These are phyloP conservation scores for Pycnococcus provasolii DNA, from an alignment of 139 green algal species.

Conservation along the genomic window DNA sequence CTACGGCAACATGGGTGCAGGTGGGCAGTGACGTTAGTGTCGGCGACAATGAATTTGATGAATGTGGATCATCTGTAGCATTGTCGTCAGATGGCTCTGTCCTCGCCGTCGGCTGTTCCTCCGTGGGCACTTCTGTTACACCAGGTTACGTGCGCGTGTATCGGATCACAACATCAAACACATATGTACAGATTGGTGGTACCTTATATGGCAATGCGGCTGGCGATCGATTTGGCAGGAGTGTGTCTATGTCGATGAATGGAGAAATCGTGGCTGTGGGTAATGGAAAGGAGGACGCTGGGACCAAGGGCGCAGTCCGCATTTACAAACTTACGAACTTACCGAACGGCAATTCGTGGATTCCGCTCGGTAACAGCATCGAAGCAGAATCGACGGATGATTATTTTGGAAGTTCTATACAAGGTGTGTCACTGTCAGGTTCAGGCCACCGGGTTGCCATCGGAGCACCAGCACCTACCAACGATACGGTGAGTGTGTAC, in stretches of 20 bases:
- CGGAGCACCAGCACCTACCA: background rate
- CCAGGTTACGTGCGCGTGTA: constrained; percentile 4
- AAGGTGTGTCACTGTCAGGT: background rate
- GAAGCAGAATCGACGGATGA: background rate
- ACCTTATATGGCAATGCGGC: background rate
- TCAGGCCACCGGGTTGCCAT: background rate
- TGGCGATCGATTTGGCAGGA: background rate
- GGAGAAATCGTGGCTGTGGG: background rate
- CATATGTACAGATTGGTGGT: background rate
- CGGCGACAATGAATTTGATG: too few relatives aligned
- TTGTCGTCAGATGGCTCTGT: background rate
- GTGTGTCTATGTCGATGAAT: background rate
- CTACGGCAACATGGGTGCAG: too few relatives aligned
- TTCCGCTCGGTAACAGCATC: background rate
- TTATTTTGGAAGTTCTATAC: background rate
- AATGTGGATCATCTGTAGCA: background rate
- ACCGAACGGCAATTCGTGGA: background rate
- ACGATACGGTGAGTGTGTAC: background rate
- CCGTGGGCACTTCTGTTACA: background rate
- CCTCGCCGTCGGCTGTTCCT: background rate
- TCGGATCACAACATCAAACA: too few relatives aligned
- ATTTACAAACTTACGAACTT: background rate
- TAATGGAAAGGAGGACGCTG: background rate
- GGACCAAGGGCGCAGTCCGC: background rate
- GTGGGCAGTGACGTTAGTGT: too few relatives aligned